Conservation (phyloP, 2,329 filamentous ascomycete genomes). For the Atkinsonella hypoxylon region DNA sequence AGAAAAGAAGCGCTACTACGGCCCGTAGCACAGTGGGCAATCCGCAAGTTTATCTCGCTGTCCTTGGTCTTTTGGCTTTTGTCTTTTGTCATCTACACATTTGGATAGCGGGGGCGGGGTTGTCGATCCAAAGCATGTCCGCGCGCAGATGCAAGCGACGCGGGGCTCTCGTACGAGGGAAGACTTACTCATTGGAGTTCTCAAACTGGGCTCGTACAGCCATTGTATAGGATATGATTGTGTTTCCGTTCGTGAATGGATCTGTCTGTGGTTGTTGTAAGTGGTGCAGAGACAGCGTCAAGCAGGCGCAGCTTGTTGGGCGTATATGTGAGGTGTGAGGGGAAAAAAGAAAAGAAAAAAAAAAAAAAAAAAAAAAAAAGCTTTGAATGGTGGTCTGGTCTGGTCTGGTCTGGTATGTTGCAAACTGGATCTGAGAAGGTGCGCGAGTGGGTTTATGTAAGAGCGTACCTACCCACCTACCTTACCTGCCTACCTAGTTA, state of each 20-base stretch:
- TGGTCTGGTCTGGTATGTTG: no score
- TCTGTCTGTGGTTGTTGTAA: neutral
- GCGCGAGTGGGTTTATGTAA: neutral
- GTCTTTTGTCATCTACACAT: neutral
- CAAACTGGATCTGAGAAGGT: neutral
- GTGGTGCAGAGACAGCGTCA: neutral
- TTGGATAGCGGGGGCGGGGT: conserved; percentile 16
- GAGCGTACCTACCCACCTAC: no score
- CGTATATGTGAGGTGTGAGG: no score
- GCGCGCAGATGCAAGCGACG: neutral
- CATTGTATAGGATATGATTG: conserved; percentile 30
- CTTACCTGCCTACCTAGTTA: no score
- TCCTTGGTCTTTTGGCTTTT: no score
- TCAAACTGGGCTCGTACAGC: conserved; percentile 68
- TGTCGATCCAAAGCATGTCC: neutral
- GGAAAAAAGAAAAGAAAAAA: no score
- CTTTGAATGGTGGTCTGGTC: neutral
- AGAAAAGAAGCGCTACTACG: neutral
- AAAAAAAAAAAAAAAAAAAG: neutral
- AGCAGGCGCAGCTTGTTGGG: neutral
- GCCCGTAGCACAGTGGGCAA: no score
- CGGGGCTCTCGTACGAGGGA: neutral
- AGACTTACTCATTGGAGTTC: conserved; percentile 76
- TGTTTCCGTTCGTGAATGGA: neutral
- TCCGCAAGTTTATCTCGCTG: no score